Base-by-base conservation (phyloP, 129 eudicot genomes). In the Centrapalus pauciflorus region DNA sequence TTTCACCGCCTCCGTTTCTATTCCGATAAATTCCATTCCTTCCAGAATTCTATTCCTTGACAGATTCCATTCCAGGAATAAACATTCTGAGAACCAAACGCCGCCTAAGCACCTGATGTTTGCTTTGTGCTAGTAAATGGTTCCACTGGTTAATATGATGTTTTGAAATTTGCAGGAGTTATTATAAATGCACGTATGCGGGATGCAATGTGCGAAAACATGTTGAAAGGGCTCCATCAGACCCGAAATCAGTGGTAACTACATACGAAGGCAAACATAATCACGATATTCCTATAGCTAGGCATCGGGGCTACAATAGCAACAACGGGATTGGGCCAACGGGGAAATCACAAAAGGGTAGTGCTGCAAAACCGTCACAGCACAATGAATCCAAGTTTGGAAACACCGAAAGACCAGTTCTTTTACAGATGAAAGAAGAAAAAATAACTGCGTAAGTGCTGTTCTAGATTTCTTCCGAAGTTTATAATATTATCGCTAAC, bases 231-330 rank as follows among this genome's bases (percentile, higher is more conserved):
- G 81, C 99, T 40, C 84, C 96, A 30, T 45, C 86, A 2, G 99
- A 93, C 75, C 82, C 90, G 5, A 86, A 88, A 76, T 86, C 95
- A 1, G 99, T 93, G 3, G 84, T 93, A 60, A 93, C 99, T 23
- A 89, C 99, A 28, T 93, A 93, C 12, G 99, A 93, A 73, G 99
- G 99, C 50, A 93, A 93, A 57, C 99, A 93, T 72, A 82, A 93
- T 75, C 99, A 93, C 24, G 96, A 88, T 49, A 78, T 89, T 41
- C 99, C 99, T 0, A 45, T 71, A 33, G 77, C 80, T 5, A 88
- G 89, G 77, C 77, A 78, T 52, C 75, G 82, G 50, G 57, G 61
- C 76, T 72, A 77, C 66, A 79, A 66, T 37, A 45, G 32, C 28
- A 48, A 37, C 28, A 76, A 49, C 34, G 34, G 26, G n/a, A 62